These are phyloP conservation scores for Elaeis guineensis DNA, from an alignment of 176 grass and related monocot genomes.

Conservation along the genomic window DNA sequence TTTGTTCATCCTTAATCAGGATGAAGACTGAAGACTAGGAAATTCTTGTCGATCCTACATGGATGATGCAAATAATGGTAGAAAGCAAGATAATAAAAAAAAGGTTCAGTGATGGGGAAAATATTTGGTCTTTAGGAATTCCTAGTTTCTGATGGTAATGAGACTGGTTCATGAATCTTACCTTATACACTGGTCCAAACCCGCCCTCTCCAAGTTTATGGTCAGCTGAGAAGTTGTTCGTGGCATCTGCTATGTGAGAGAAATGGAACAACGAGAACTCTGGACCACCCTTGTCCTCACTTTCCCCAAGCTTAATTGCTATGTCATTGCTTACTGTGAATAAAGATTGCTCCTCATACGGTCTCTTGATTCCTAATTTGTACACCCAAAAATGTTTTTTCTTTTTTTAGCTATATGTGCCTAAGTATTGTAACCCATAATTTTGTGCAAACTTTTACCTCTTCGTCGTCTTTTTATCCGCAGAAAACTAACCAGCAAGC, in stretches of 20 bases:
- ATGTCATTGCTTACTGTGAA: neutral
- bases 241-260: neutral
- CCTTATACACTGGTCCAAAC: neutral
- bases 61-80: no score
- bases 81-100: no score
- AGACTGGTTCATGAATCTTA: neutral
- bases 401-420: neutral
- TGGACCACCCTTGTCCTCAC: neutral
- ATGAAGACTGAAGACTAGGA: no score
- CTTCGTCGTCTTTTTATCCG: neutral
- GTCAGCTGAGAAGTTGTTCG: neutral
- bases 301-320: neutral
- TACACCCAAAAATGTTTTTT: neutral
- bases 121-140: no score
- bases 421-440: neutral
- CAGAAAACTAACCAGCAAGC: neutral
- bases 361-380: neutral
- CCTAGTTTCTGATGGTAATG: no score
- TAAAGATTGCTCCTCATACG: no score
- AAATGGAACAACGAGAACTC: neutral
- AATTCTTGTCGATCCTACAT: no score
- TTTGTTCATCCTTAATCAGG: no score
- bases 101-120: no score
- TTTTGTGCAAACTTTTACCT: neutral
- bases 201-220: constrained; percentile 1